Conservation (phyloP, 1,139 yeast species). For the Blastobotrys buckinghamii region DNA sequence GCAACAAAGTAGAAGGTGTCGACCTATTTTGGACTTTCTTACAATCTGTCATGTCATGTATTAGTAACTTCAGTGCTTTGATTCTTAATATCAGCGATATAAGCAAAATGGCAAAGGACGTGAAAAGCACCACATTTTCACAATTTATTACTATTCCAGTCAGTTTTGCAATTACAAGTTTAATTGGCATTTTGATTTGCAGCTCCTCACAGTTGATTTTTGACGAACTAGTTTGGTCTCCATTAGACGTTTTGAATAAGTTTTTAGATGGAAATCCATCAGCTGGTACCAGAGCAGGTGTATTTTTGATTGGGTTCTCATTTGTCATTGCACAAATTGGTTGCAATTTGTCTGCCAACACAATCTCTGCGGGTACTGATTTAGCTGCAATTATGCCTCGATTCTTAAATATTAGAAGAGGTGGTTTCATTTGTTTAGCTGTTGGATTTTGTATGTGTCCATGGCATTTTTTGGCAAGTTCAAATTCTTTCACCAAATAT, state of each 20-base stretch:
- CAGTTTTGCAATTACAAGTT: slow-evolving; percentile 71
- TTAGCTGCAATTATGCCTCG: slow-evolving; percentile 78
- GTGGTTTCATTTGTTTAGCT: slow-evolving; percentile 72
- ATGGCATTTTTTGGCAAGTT: slow-evolving; percentile 74
- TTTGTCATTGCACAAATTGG: slow-evolving; percentile 85
- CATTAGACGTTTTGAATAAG: slow-evolving; percentile 65
- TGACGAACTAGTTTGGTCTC: slow-evolving; percentile 77
- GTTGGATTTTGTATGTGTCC: slow-evolving; percentile 79
- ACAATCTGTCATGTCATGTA: slow-evolving; percentile 67
- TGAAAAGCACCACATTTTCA: slow-evolving; percentile 44
- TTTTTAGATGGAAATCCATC: slow-evolving; percentile 56
- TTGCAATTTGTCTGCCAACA: slow-evolving; percentile 87
- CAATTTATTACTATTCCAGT: slow-evolving; percentile 66
- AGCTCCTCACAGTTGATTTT: slow-evolving; percentile 70
- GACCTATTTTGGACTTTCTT: slow-evolving; percentile 79
- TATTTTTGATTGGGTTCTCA: slow-evolving; percentile 68
- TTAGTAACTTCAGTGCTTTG: slow-evolving; percentile 83
- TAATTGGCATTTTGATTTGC: slow-evolving; percentile 82
- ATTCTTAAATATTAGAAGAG: slow-evolving; percentile 75
- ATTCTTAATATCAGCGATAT: slow-evolving; percentile 88
- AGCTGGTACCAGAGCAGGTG: slow-evolving; percentile 80
- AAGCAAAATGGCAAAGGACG: slow-evolving; percentile 67
- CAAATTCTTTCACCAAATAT: slow-evolving; percentile 76
- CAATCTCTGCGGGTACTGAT: slow-evolving; percentile 87
- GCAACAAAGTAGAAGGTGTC: slow-evolving; percentile 45